Percentiles rank a stretch among this genome's conserved stretches.
phyloP scores from a whole-genome alignment of 2,329 filamentous ascomycete genomes.

The Aureobasidium sp. region DNA sequence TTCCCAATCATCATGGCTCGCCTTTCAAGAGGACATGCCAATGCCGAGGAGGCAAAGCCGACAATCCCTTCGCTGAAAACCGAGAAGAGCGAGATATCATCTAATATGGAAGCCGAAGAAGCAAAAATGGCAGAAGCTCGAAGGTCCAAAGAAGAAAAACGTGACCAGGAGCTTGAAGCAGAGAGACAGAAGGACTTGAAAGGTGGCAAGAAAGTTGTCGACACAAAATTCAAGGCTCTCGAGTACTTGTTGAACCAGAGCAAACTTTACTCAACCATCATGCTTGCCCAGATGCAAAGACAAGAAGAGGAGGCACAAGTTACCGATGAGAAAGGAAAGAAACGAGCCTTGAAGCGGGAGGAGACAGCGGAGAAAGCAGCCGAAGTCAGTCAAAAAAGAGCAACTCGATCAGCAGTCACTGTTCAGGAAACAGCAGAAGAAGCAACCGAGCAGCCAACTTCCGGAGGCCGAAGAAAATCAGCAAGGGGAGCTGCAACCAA shows the following conservation, averaged over 20 bases:
- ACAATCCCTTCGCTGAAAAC: slow-evolving; percentile 25
- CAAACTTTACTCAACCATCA: slow-evolving; percentile 43
- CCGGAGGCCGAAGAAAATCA: background rate
- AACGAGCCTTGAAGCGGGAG: slow-evolving; percentile 37
- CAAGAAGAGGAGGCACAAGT: slow-evolving; percentile 40
- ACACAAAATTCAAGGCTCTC: slow-evolving; percentile 43
- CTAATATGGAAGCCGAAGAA: slow-evolving; percentile 38
- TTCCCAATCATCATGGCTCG: background rate
- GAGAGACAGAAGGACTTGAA: slow-evolving; percentile 38
- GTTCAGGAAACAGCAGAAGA: slow-evolving; percentile 19
- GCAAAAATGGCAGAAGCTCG: slow-evolving; percentile 34
- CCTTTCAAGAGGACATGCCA: background rate
- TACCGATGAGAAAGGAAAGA: slow-evolving; percentile 36
- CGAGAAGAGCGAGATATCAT: slow-evolving; percentile 24
- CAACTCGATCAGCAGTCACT: slow-evolving; percentile 30
- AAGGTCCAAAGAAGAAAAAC: slow-evolving; percentile 36
- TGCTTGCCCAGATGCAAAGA: slow-evolving; percentile 44
- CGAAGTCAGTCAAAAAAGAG: slow-evolving; percentile 36
- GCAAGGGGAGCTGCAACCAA: slow-evolving; percentile 29
- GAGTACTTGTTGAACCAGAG: slow-evolving; percentile 45
- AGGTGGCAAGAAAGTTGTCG: slow-evolving; percentile 36
- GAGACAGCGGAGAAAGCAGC: slow-evolving; percentile 39
- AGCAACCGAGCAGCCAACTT: slow-evolving; percentile 10
- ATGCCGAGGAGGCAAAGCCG: slow-evolving; percentile 22
- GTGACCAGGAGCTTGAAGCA: slow-evolving; percentile 33